These are phyloP conservation scores for Pleodorina starrii DNA, from an alignment of 139 green algal genomes.

Conservation along the genomic window DNA sequence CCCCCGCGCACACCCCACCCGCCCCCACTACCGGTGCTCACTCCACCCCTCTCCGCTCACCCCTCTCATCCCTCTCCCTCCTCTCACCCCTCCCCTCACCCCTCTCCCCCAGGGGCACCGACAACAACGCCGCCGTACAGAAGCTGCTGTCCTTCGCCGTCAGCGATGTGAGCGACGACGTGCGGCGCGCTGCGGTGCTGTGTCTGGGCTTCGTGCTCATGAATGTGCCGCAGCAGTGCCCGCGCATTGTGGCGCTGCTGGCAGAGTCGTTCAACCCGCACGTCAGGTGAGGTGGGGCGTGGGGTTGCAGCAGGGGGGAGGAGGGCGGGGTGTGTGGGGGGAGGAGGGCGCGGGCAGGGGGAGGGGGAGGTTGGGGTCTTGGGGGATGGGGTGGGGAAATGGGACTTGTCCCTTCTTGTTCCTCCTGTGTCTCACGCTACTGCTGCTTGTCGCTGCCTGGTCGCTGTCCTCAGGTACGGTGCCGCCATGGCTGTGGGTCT, in stretches of 20 bases:
- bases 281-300: conserved; percentile 63
- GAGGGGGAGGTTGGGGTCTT: neutral
- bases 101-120: conserved; percentile 79
- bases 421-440: neutral
- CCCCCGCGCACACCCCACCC: no score
- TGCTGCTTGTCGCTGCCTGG: neutral
- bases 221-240: conserved; percentile 89
- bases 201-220: conserved; percentile 97
- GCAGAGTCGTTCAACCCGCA: conserved; percentile 98
- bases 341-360: neutral
- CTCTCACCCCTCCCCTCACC: neutral
- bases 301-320: neutral
- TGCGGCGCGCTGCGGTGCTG: conserved; percentile 92
- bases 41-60: neutral
- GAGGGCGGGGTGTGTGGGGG: neutral
- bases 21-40: no score
- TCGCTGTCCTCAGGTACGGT: conserved; percentile 77
- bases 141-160: conserved; percentile 98
- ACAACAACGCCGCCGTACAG: conserved; percentile 95
- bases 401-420: neutral
- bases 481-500: conserved; percentile 98
- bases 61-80: neutral
- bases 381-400: no score
- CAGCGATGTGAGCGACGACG: conserved; percentile 95
- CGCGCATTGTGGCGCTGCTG: conserved; percentile 93